phyloP scores from a whole-genome alignment of 345 rosid species.

The Syzygium grande region DNA sequence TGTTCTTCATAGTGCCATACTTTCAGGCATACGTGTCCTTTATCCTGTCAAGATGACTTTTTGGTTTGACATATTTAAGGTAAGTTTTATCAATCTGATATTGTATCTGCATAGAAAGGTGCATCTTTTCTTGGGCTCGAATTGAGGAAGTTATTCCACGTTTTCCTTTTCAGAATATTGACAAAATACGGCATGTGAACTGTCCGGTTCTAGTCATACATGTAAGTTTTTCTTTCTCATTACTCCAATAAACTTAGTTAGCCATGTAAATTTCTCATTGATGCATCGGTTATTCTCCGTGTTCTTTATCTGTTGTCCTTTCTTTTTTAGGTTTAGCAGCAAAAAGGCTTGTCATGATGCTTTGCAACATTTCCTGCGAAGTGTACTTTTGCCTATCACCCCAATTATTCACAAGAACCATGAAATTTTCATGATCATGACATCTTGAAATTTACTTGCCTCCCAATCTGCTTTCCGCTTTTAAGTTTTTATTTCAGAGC shows the following conservation, averaged over 20 bases:
- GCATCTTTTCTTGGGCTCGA: neutral
- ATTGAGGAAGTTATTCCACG: neutral
- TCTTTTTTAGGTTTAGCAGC: neutral
- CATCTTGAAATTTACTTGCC: neutral
- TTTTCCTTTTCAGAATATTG: slow-evolving; percentile 69
- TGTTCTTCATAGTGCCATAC: slow-evolving; percentile 94
- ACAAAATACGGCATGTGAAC: slow-evolving; percentile 81
- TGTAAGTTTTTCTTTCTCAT: slow-evolving; percentile 39
- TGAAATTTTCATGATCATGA: neutral
- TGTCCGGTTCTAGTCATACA: slow-evolving; percentile 94
- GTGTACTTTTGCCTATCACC: neutral
- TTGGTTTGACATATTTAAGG: slow-evolving; percentile 93
- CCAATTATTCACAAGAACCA: neutral
- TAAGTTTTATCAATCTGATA: slow-evolving; percentile 10
- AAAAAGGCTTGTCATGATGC: neutral
- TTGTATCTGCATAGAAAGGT: neutral
- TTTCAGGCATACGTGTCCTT: slow-evolving; percentile 88
- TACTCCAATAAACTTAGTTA: neutral
- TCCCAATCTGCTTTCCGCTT: neutral
- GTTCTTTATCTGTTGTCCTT: neutral
- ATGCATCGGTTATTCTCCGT: neutral
- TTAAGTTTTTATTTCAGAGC: neutral
- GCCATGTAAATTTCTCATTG: neutral
- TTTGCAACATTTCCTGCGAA: neutral
- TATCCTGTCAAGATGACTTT: slow-evolving; percentile 93